A percentile compares a stretch with the other conserved stretches of the same genome.
Conservation (phyloP, 768 basidiomycete species). For the Pleurotus salmoneostramineus region DNA sequence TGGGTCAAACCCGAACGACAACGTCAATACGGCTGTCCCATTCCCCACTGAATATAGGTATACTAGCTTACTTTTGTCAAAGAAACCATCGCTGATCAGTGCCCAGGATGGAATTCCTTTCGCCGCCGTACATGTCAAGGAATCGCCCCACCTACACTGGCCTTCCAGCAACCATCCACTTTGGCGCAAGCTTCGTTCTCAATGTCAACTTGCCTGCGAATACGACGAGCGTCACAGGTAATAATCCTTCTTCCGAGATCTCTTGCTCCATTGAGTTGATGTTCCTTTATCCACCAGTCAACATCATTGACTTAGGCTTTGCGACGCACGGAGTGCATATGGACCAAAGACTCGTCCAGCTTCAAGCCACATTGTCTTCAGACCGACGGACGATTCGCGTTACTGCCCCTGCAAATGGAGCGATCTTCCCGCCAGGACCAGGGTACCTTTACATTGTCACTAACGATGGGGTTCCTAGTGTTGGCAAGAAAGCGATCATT, state of each 20-base stretch:
- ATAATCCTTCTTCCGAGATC: not conserved
- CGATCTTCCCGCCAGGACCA: slow-evolving; percentile 36
- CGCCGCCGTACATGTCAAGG: slow-evolving; percentile 37
- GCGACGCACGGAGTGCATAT: slow-evolving; percentile 39
- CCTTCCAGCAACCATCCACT: slow-evolving; percentile 31
- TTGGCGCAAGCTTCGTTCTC: slow-evolving; percentile 30
- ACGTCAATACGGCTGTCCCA: slow-evolving; percentile 12
- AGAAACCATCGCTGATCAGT: too few relatives aligned
- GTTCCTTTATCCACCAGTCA: slow-evolving; percentile 19
- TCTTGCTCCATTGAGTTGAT: not conserved
- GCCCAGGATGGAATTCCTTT: slow-evolving; percentile 32
- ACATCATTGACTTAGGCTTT: slow-evolving; percentile 37
- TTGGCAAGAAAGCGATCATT: slow-evolving; percentile 27
- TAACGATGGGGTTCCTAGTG: slow-evolving; percentile 28
- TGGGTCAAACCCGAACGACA: slow-evolving; percentile 43
- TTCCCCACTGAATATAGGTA: slow-evolving; percentile 31
- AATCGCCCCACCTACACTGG: slow-evolving; percentile 28
- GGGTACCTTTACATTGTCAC: slow-evolving; percentile 30
- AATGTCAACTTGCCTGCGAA: slow-evolving; percentile 25
- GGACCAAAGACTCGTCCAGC: slow-evolving; percentile 32
- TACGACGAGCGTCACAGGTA: slow-evolving; percentile 24
- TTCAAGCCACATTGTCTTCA: slow-evolving; percentile 26
- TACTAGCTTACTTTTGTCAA: not conserved
- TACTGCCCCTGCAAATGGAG: slow-evolving; percentile 29
- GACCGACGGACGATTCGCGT: slow-evolving; percentile 28